phyloP scores from a whole-genome alignment of 495 filamentous ascomycete species.

The Lepraria neglecta region DNA sequence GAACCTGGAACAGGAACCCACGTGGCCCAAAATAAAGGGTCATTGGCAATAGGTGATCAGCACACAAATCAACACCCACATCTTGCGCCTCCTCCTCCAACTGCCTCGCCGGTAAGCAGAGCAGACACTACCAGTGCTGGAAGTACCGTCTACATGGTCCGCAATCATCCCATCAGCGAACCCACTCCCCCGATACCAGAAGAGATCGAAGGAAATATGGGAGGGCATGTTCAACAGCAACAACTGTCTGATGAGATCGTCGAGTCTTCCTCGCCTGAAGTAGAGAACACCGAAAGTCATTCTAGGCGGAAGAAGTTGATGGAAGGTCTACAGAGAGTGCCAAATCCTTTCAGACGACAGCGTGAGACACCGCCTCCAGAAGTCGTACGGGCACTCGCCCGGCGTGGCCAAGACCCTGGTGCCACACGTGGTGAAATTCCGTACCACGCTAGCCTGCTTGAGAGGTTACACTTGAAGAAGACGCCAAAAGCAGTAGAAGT shows the following conservation, averaged over 20 bases:
- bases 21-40: not conserved
- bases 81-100: conserved; percentile 57
- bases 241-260: not conserved
- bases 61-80: conserved; percentile 41
- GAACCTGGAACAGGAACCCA: not conserved
- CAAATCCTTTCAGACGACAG: conserved; percentile 25
- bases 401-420: not conserved
- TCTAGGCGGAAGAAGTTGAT: conserved; percentile 7
- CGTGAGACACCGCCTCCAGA: conserved; percentile 28
- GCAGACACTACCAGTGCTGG: conserved; percentile 70
- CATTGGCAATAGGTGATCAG: conserved; percentile 17
- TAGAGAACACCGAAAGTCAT: not conserved
- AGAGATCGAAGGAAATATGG: not conserved
- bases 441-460: conserved; percentile 23
- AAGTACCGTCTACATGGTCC: conserved; percentile 80
- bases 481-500: conserved; percentile 28
- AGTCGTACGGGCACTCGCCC: conserved; percentile 26
- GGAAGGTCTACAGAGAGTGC: conserved; percentile 17
- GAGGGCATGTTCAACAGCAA: not conserved
- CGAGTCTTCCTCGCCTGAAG: not conserved
- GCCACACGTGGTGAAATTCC: not conserved
- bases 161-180: conserved; percentile 70
- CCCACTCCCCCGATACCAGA: conserved; percentile 46
- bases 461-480: conserved; percentile 29
- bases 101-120: conserved; percentile 65